phyloP scores from a whole-genome alignment of 1,284 basidiomycete species.

The Ganoderma lucidum region DNA sequence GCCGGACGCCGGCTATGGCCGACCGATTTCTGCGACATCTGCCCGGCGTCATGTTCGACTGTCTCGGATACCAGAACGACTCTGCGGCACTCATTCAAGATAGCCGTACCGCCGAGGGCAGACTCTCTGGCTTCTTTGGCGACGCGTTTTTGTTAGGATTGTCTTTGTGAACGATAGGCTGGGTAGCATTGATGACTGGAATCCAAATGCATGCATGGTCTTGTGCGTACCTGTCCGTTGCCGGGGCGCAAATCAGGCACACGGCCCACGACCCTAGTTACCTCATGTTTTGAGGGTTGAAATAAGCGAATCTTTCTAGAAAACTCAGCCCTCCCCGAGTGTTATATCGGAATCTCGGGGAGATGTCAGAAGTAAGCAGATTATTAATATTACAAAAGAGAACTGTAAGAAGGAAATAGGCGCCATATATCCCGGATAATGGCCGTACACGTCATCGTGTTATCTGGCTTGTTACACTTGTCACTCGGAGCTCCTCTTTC shows the following conservation, averaged over 20 bases:
- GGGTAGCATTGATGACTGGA: neutral
- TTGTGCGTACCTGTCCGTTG: neutral
- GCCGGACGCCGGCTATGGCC: neutral
- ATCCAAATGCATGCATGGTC: neutral
- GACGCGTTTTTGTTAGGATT: neutral
- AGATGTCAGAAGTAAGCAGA: neutral
- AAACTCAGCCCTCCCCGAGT: neutral
- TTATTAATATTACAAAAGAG: neutral
- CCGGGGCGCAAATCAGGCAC: neutral
- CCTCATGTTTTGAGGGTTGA: neutral
- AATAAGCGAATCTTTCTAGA: slow-evolving; percentile 3
- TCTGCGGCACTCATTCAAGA: slow-evolving; percentile 18
- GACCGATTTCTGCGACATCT: neutral
- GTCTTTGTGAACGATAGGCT: neutral
- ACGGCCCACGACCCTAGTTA: neutral
- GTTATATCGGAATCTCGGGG: slow-evolving; percentile 1
- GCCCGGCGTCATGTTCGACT: slow-evolving; percentile 13
- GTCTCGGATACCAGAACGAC: slow-evolving; percentile 30
- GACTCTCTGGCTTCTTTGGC: neutral
- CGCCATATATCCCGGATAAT: neutral
- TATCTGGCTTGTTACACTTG: neutral
- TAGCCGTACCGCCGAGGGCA: neutral
- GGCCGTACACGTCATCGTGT: neutral
- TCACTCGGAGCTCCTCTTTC: neutral
- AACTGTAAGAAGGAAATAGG: neutral